Evolutionary conservation across 805 yeast genomes (phyloP).

Genomic region (Suhomyces sp.): DNA sequence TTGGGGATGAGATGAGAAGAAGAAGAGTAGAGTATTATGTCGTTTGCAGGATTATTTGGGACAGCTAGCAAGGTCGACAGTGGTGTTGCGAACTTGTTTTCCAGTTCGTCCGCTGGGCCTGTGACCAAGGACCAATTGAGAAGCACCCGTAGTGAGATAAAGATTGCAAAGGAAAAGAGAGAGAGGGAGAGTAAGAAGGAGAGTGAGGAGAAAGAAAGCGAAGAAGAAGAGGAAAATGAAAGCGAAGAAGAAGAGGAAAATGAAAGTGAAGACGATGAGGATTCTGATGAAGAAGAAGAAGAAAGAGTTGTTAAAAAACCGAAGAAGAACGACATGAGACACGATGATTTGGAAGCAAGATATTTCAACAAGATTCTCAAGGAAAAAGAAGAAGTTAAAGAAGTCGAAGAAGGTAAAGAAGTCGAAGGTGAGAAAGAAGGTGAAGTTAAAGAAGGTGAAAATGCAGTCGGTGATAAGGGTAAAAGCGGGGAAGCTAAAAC

Average conservation of each 20-base stretch:
- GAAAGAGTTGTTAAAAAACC: slow-evolving; percentile 13
- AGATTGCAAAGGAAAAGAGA: slow-evolving; percentile 13
- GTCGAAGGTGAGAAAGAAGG: slow-evolving; percentile 10
- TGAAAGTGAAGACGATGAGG: slow-evolving; percentile 19
- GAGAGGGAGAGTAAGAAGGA: slow-evolving; percentile 15
- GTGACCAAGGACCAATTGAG: slow-evolving; percentile 36
- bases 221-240: slow-evolving; percentile 15
- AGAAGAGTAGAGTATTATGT: slow-evolving; percentile 20
- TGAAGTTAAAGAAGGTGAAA: slow-evolving; percentile 8
- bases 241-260: slow-evolving; percentile 1
- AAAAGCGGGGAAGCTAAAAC: slow-evolving; percentile 39
- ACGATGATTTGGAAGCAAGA: slow-evolving; percentile 52
- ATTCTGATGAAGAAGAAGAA: slow-evolving; percentile 17
- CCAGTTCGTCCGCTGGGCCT: slow-evolving; percentile 40
- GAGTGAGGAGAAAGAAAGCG: slow-evolving; percentile 16
- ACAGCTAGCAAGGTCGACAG: slow-evolving; percentile 20
- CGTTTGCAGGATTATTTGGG: slow-evolving; percentile 36
- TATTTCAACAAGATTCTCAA: slow-evolving; percentile 51
- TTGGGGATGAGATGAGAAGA: neutral
- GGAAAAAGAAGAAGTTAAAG: slow-evolving; percentile 12
- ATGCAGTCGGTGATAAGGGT: slow-evolving; percentile 8
- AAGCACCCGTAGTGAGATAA: slow-evolving; percentile 30
- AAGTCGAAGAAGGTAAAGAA: slow-evolving; percentile 19
- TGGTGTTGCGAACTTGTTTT: slow-evolving; percentile 30
- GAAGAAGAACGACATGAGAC: slow-evolving; percentile 28